These are phyloP conservation scores for Suillus bovinus DNA, from an alignment of 768 basidiomycete species.

Conservation along the genomic window DNA sequence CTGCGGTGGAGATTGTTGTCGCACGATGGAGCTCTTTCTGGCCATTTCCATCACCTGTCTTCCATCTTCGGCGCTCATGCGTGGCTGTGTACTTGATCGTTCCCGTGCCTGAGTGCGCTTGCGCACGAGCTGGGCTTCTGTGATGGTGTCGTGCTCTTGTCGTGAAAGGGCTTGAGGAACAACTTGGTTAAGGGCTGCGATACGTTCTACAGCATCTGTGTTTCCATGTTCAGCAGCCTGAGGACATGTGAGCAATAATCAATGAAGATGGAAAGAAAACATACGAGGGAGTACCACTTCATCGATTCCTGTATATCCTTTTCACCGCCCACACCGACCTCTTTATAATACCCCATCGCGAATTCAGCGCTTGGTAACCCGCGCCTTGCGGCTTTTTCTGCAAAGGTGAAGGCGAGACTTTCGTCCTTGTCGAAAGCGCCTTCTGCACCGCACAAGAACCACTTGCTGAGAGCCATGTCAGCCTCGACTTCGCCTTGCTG, in stretches of 20 bases:
- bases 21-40: constrained; percentile 46
- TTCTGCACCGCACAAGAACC: constrained; percentile 90
- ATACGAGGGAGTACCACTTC: constrained; percentile 75
- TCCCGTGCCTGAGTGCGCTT: constrained; percentile 76
- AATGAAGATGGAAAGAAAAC: constrained; percentile 20
- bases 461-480: constrained; percentile 95
- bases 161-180: constrained; percentile 68
- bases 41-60: constrained; percentile 54
- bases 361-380: constrained; percentile 85
- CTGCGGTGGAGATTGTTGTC: constrained; percentile 18
- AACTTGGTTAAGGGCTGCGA: constrained; percentile 65
- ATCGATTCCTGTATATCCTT: constrained; percentile 64
- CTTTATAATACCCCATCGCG: constrained; percentile 93
- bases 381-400: constrained; percentile 79
- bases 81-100: constrained; percentile 43
- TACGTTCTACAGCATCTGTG: constrained; percentile 72
- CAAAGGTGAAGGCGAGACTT: constrained; percentile 81
- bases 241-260: not conserved
- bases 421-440: constrained; percentile 87
- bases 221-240: constrained; percentile 82
- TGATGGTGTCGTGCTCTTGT: constrained; percentile 76
- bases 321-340: constrained; percentile 83
- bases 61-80: constrained; percentile 33
- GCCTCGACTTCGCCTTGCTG: constrained; percentile 90
- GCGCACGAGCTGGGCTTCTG: constrained; percentile 79